These are phyloP conservation scores for Cadophora luteo-olivacea DNA, from an alignment of 2,329 filamentous ascomycete species.

Conservation along the genomic window DNA sequence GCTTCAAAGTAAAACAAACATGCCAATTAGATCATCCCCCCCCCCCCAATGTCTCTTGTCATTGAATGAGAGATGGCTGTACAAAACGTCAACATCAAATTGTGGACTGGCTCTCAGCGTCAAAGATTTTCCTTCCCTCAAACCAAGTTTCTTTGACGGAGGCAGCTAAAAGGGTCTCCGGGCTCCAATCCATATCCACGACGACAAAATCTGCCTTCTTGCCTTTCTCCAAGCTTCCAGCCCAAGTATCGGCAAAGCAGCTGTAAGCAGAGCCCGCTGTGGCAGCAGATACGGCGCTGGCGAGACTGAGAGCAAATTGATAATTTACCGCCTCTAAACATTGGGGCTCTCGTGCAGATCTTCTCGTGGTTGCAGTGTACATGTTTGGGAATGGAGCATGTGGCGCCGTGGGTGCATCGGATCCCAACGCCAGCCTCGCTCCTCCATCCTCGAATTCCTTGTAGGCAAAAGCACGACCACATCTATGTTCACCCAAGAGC, in stretches of 20 bases:
- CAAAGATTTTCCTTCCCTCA: slow-evolving; percentile 13
- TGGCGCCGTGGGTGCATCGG: slow-evolving; percentile 65
- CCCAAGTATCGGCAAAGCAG: slow-evolving; percentile 60
- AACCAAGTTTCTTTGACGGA: slow-evolving; percentile 12
- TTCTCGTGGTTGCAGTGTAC: slow-evolving; percentile 64
- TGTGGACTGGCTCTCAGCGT: neutral
- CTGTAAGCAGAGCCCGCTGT: slow-evolving; percentile 63
- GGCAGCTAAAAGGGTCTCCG: neutral
- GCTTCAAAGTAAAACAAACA: too few relatives aligned
- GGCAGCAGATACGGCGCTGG: slow-evolving; percentile 59
- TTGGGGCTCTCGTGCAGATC: slow-evolving; percentile 57
- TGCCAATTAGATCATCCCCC: too few relatives aligned
- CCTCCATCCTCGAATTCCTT: slow-evolving; percentile 63
- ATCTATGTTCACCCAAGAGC: slow-evolving; percentile 60
- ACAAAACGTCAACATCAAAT: neutral
- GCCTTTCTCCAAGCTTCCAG: slow-evolving; percentile 57
- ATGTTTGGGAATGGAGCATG: slow-evolving; percentile 60
- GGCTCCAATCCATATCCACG: slow-evolving; percentile 56
- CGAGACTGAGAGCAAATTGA: slow-evolving; percentile 59
- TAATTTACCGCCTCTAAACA: slow-evolving; percentile 54
- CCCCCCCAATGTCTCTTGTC: too few relatives aligned
- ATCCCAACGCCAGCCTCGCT: slow-evolving; percentile 62
- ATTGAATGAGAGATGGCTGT: neutral
- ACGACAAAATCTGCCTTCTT: slow-evolving; percentile 63
- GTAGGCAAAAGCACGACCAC: slow-evolving; percentile 67